Percentiles rank a stretch among this genome's conserved stretches.
Evolutionary conservation across 1,139 yeast genomes (phyloP).

Genomic region (Neolecta irregularis): DNA sequence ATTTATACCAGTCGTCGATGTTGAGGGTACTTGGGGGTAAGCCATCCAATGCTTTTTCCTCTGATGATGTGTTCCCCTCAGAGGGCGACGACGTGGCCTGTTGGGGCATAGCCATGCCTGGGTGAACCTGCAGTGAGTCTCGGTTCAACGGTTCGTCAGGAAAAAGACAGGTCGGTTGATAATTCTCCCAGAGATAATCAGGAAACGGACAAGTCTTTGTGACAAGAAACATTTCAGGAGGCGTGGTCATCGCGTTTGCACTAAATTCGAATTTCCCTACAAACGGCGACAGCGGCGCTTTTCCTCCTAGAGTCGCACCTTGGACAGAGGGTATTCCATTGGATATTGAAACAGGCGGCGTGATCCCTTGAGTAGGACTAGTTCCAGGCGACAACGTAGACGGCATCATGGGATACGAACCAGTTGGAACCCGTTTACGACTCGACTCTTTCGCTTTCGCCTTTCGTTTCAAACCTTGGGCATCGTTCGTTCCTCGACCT

Average conservation of each 20-base stretch:
- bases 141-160: constrained; percentile 20
- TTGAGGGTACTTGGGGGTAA: no score
- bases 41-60: no score
- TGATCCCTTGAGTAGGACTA: constrained; percentile 5
- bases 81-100: constrained; percentile 3
- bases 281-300: constrained; percentile 1
- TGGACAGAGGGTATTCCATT: no score
- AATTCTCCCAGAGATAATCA: constrained; percentile 22
- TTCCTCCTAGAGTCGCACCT: neutral
- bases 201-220: constrained; percentile 24
- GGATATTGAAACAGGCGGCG: constrained; percentile 5
- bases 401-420: constrained; percentile 4
- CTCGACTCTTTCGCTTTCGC: constrained; percentile 1
- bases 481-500: constrained; percentile 8
- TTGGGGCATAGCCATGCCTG: neutral
- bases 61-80: constrained; percentile 1
- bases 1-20: no score
- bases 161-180: constrained; percentile 27
- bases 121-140: constrained; percentile 1
- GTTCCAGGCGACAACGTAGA: neutral
- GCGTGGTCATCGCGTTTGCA: constrained; percentile 13
- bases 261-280: constrained; percentile 4
- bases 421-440: no score
- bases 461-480: constrained; percentile 6
- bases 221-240: constrained; percentile 25